phyloP scores from a whole-genome alignment of 306 rosid genomes.

The Inga leiocalycina region DNA sequence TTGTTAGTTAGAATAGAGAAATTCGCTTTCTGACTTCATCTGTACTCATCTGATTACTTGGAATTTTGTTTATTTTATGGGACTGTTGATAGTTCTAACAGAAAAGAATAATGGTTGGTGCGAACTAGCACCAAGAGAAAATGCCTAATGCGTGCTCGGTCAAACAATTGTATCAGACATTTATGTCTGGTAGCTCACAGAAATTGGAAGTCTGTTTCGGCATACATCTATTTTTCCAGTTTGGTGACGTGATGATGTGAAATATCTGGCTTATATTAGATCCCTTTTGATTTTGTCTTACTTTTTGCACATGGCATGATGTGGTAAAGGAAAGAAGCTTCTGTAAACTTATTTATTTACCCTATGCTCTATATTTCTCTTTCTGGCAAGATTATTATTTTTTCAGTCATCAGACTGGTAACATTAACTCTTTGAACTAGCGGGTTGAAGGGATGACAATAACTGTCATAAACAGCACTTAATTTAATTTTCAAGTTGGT shows the following conservation, averaged over 20 bases:
- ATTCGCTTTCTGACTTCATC: background rate
- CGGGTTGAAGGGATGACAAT: too few species aligned
- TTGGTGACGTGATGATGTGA: background rate
- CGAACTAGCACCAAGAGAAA: background rate
- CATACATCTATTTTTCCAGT: background rate
- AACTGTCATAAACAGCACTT: background rate
- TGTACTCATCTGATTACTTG: slow-evolving; percentile 14
- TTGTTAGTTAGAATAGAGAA: slow-evolving; percentile 15
- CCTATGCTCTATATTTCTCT: background rate
- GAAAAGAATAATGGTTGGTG: background rate
- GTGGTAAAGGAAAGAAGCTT: background rate
- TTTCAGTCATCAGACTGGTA: background rate
- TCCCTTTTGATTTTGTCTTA: background rate
- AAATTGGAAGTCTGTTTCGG: background rate
- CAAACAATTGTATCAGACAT: background rate
- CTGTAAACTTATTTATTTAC: background rate
- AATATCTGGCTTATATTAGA: background rate
- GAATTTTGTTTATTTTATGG: background rate
- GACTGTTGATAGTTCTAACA: background rate
- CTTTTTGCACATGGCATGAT: background rate
- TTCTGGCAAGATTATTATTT: background rate
- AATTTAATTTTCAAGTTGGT: background rate
- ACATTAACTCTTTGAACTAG: background rate
- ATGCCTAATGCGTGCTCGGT: background rate
- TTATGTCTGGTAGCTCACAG: background rate